A percentile compares a stretch with the other conserved stretches of the same genome.
These are phyloP conservation scores for Leccinum sublutescens DNA, from an alignment of 768 basidiomycete genomes.

Conservation along the genomic window DNA sequence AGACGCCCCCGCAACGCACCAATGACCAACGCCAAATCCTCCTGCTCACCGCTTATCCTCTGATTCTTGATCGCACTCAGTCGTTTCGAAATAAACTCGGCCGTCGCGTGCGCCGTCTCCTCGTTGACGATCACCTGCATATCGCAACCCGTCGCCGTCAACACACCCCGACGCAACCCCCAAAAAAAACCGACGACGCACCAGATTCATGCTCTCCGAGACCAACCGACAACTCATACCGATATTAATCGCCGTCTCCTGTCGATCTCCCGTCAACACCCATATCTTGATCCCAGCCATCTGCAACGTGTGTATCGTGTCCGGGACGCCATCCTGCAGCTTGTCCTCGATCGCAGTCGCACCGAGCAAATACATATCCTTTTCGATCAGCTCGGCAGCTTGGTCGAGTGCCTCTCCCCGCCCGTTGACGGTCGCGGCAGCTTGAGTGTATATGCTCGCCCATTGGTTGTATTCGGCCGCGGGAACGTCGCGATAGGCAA, in stretches of 20 bases:
- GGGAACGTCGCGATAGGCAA: conserved; percentile 70
- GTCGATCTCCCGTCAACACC: conserved; percentile 97
- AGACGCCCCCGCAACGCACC: conserved; percentile 48
- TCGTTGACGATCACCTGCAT: conserved; percentile 91
- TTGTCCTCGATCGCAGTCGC: conserved; percentile 99
- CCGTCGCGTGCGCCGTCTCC: conserved; percentile 73
- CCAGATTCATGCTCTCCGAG: conserved; percentile 98
- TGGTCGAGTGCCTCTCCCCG: conserved; percentile 92
- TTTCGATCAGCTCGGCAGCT: conserved; percentile 95
- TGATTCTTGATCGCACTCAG: conserved; percentile 93
- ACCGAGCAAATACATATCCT: conserved; percentile 87
- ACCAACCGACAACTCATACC: conserved; percentile 97
- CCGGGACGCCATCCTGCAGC: conserved; percentile 96
- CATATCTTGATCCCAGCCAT: conserved; percentile 99
- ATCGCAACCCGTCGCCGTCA: background rate
- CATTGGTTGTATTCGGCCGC: conserved; percentile 49
- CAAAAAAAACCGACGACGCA: conserved; percentile 27
- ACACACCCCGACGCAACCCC: background rate
- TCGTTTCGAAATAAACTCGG: conserved; percentile 85
- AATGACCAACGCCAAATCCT: conserved; percentile 93
- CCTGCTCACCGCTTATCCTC: conserved; percentile 84
- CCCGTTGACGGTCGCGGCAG: conserved; percentile 93
- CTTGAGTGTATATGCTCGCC: conserved; percentile 84
- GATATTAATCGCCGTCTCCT: conserved; percentile 99
- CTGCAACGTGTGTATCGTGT: conserved; percentile 95